These are phyloP conservation scores for Salvia splendens DNA, from an alignment of 257 asterid species.

Conservation along the genomic window DNA sequence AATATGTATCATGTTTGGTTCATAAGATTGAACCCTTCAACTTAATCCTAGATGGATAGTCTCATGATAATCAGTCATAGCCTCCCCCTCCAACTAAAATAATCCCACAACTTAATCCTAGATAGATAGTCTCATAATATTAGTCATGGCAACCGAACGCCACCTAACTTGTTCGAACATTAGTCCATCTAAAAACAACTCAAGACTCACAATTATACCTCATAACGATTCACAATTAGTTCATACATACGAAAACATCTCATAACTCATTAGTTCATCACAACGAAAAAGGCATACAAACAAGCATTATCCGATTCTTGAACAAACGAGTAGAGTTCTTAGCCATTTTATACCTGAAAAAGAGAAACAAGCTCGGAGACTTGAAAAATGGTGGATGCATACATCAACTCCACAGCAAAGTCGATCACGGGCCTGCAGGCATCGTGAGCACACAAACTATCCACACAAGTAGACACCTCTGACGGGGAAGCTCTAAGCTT, in stretches of 20 bases:
- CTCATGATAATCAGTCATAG: too few relatives aligned
- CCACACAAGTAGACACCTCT: slow-evolving; percentile 67
- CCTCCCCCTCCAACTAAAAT: too few relatives aligned
- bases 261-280: background rate
- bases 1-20: too few relatives aligned
- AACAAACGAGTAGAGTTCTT: background rate
- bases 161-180: background rate
- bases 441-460: slow-evolving; percentile 53
- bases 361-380: slow-evolving; percentile 67
- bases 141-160: too few relatives aligned
- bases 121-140: too few relatives aligned
- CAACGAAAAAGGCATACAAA: background rate
- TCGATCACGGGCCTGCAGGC: slow-evolving; percentile 65
- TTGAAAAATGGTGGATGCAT: slow-evolving; percentile 60
- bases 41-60: too few relatives aligned
- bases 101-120: too few relatives aligned
- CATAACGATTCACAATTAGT: background rate
- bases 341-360: slow-evolving; percentile 48
- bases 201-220: background rate
- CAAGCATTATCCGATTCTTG: background rate
- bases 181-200: background rate
- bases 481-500: slow-evolving; percentile 59
- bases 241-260: background rate
- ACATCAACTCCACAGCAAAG: slow-evolving; percentile 66
- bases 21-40: too few relatives aligned